Evolutionary conservation across 2,329 filamentous ascomycete genomes (phyloP), one percentile per base, ranked within the genome.

Genomic region (Gliomastix tumulicola): DNA sequence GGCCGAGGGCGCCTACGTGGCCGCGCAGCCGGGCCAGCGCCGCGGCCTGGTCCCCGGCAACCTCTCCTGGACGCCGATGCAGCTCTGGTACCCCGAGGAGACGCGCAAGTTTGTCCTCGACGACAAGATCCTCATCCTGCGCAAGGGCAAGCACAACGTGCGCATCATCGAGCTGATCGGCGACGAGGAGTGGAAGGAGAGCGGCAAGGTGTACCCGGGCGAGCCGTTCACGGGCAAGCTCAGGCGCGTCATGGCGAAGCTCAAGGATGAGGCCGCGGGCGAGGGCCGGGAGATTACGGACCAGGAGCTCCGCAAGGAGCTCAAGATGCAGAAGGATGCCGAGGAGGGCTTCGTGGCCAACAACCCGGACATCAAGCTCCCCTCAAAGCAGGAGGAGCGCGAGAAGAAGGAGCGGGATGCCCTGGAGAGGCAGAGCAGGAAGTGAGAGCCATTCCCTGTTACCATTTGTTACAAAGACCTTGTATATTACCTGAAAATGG

Each of bases 141-240:
- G 79, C 44, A 76, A 70, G 50, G 77, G 77, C 45, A 81, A 79
- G 60, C 71, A 79, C 56, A 77, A 80, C 43, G 56, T 82, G 32
- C 71, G 76, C 32, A 68, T 81, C 44, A 64, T 82, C 35, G 65
- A 80, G 55, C 63, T 82, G 42, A 61, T 82, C 21, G 61, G 57
- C 42, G 74, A 82, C 49, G 62, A 73, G 32, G 68, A 69, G 41
- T 80, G 71, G 66, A 48, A 56, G 30, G 49, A 45, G 5, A 68
- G 62, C 38, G 74, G 74, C 20, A 39, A 60, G 42, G 57, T 57
- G 15, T 79, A 79, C 51, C 66, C 70, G 1, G 76, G 76, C 31
- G 60, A 76, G 56, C 63, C 69, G 1, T 61, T 49, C 46, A 72
- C 64, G 7, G 75, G 75, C 34, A 44, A 53, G 19, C 48, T 74